Evolutionary conservation across 2,329 filamentous ascomycete genomes (phyloP).

Genomic region (Chaetothyriales sp.): DNA sequence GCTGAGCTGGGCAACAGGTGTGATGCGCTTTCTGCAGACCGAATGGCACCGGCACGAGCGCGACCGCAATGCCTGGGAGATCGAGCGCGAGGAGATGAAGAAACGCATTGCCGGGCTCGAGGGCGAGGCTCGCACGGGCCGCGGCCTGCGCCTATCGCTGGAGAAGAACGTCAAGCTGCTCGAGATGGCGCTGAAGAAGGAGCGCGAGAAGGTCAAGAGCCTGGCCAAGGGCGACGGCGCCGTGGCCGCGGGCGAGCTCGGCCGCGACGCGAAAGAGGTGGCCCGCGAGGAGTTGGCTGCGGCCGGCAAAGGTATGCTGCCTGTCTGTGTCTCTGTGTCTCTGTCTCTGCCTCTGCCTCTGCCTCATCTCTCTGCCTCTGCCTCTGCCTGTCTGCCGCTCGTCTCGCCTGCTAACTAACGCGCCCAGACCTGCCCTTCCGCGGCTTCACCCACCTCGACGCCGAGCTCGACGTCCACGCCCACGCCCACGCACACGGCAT

Average conservation of each 20-base stretch:
- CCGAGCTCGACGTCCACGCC: slow-evolving; percentile 31
- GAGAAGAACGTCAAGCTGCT: slow-evolving; percentile 84
- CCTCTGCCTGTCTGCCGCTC: not conserved
- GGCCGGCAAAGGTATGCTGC: slow-evolving; percentile 25
- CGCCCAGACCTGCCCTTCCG: slow-evolving; percentile 9
- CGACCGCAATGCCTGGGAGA: slow-evolving; percentile 96
- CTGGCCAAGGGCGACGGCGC: slow-evolving; percentile 39
- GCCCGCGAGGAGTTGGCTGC: slow-evolving; percentile 33
- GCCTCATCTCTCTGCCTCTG: no score
- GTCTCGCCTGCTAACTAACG: slow-evolving; percentile 7
- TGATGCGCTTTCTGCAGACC: slow-evolving; percentile 98
- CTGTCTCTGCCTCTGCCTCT: not conserved
- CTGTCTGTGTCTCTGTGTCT: not conserved
- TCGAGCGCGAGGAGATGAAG: slow-evolving; percentile 98
- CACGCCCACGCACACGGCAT: slow-evolving; percentile 34
- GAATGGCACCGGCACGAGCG: slow-evolving; percentile 99
- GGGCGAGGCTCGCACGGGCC: slow-evolving; percentile 72
- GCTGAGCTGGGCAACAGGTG: slow-evolving; percentile 43
- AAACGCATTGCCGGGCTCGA: slow-evolving; percentile 89
- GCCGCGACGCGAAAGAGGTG: slow-evolving; percentile 32
- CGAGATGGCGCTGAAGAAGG: slow-evolving; percentile 74
- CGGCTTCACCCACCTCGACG: slow-evolving; percentile 35
- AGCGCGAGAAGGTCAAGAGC: slow-evolving; percentile 55
- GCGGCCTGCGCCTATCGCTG: slow-evolving; percentile 75
- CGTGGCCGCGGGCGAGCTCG: slow-evolving; percentile 23